Percentiles rank a stretch among this genome's conserved stretches.
These are phyloP conservation scores for Rubus idaeus DNA, from an alignment of 306 rosid genomes.

Conservation along the genomic window DNA sequence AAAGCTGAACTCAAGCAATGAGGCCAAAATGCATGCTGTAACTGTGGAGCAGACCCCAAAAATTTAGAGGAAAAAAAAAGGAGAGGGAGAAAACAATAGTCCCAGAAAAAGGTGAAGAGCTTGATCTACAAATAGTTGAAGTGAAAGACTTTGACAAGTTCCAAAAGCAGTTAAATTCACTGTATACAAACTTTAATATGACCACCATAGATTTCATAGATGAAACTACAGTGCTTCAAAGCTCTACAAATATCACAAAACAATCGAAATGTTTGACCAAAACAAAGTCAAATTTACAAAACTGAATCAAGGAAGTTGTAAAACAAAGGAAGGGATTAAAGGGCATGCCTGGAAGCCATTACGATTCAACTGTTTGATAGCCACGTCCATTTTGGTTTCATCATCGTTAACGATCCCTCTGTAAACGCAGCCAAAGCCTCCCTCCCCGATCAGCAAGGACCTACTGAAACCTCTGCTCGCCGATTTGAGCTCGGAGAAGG, in stretches of 20 bases:
- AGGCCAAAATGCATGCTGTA: background rate
- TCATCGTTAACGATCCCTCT: slow-evolving; percentile 42
- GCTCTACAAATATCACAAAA: too few species aligned
- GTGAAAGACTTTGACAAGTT: background rate
- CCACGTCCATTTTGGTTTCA: slow-evolving; percentile 53
- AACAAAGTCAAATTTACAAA: background rate
- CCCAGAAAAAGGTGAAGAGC: background rate
- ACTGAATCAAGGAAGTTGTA: background rate
- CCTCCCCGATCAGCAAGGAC: slow-evolving; percentile 75
- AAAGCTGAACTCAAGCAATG: background rate
- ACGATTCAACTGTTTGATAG: slow-evolving; percentile 88
- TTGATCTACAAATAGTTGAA: background rate
- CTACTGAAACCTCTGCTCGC: slow-evolving; percentile 81
- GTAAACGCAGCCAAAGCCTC: slow-evolving; percentile 92
- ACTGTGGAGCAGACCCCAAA: background rate
- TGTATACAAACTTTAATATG: too few species aligned
- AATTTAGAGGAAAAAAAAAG: background rate
- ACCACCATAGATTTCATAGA: too few species aligned
- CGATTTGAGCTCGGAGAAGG: slow-evolving; percentile 70
- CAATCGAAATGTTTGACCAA: too few species aligned
- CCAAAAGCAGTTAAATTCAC: too few species aligned
- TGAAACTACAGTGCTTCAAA: too few species aligned
- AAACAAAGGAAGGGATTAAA: background rate
- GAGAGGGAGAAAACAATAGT: background rate
- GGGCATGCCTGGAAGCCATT: slow-evolving; percentile 85